A percentile compares a stretch with the other conserved stretches of the same genome.
Conservation (phyloP, 148 eudicot species). For the Fagopyrum esculentum region DNA sequence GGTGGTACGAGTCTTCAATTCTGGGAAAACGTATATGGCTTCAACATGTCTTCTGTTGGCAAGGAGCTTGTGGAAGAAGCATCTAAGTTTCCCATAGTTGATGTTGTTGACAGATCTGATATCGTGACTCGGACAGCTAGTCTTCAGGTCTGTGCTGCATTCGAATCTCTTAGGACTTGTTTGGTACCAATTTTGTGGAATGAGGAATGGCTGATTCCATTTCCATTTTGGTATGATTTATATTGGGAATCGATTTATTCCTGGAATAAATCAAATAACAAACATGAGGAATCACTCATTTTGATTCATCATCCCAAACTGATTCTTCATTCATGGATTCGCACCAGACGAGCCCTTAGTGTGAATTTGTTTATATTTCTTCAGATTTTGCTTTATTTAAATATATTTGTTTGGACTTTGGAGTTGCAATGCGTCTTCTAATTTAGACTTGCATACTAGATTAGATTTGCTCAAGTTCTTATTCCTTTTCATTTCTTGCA, state of each 20-base stretch:
- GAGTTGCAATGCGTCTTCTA: background rate
- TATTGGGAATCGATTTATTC: background rate
- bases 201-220: too few species aligned
- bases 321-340: too few species aligned
- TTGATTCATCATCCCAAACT: too few species aligned
- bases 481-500: constrained; percentile 12
- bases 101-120: constrained; percentile 59
- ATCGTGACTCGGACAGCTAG: constrained; percentile 64
- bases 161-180: background rate
- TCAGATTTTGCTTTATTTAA: background rate
- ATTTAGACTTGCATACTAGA: background rate
- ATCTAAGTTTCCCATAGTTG: constrained; percentile 70
- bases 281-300: too few species aligned
- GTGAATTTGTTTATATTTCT: background rate
- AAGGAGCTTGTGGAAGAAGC: constrained; percentile 82
- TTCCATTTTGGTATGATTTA: too few species aligned
- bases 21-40: constrained; percentile 94
- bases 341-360: too few species aligned
- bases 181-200: too few species aligned
- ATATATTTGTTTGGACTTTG: background rate
- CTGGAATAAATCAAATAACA: too few species aligned
- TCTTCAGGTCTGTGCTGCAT: constrained; percentile 57
- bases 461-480: background rate
- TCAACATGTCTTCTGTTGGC: constrained; percentile 84
- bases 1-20: constrained; percentile 81